These are phyloP conservation scores for Pseudogymnoascus sp. DNA, from an alignment of 2,329 filamentous ascomycete genomes.

Conservation along the genomic window DNA sequence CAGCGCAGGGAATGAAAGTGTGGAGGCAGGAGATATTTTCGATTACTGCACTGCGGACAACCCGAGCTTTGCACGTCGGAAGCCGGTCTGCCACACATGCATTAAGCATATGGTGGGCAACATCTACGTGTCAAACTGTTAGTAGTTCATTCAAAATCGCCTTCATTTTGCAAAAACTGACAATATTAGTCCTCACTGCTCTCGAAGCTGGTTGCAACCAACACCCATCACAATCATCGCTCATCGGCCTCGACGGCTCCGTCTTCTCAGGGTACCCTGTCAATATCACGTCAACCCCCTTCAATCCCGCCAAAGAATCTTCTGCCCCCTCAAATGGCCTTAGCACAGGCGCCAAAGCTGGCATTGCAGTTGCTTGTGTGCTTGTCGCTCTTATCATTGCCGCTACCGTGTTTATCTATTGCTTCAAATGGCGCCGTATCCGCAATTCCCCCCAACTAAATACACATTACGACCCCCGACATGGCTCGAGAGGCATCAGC, in stretches of 20 bases:
- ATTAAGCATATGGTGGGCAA: not conserved
- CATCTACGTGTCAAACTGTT: not conserved
- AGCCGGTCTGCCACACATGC: not conserved
- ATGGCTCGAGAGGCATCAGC: constrained; percentile 22
- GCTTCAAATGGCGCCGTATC: constrained; percentile 14
- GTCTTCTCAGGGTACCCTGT: constrained; percentile 22
- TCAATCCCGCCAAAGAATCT: constrained; percentile 24
- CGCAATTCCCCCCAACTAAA: constrained; percentile 10
- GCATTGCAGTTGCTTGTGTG: constrained; percentile 19
- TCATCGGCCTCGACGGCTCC: constrained; percentile 22
- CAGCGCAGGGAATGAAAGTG: not conserved
- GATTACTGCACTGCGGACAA: not conserved
- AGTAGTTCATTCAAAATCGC: not conserved
- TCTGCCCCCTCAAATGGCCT: constrained; percentile 11
- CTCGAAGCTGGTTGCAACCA: constrained; percentile 51
- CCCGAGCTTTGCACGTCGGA: not conserved
- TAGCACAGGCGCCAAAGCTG: constrained; percentile 19
- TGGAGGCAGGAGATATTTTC: not conserved
- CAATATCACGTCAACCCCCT: constrained; percentile 31
- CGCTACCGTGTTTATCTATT: constrained; percentile 16
- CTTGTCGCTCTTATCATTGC: constrained; percentile 14
- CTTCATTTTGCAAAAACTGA: not conserved
- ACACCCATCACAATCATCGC: constrained; percentile 31
- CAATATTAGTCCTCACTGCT: constrained; percentile 37
- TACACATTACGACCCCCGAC: constrained; percentile 19